Conservation (phyloP, 176 grass and related monocot species). For the Triticum urartu region DNA sequence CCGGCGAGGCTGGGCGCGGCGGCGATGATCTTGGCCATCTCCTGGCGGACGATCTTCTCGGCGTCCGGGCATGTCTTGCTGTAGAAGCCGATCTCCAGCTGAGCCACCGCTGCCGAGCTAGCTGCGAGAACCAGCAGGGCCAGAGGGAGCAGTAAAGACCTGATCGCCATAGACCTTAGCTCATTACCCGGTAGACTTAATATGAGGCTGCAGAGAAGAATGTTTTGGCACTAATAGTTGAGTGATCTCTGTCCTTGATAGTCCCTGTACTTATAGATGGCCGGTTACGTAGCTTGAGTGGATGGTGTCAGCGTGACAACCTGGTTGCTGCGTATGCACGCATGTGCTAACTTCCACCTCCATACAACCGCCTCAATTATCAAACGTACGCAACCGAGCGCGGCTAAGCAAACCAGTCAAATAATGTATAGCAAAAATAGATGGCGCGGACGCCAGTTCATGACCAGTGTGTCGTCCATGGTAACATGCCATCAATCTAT, state of each 20-base stretch:
- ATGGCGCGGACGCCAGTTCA: slow-evolving; percentile 8
- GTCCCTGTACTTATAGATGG: slow-evolving; percentile 9
- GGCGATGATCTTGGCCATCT: slow-evolving; percentile 1
- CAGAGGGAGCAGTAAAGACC: slow-evolving; percentile 3
- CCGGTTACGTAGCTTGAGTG: not conserved
- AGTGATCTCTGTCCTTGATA: not conserved
- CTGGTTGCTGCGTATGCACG: not conserved
- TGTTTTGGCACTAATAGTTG: not conserved
- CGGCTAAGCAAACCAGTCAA: not conserved
- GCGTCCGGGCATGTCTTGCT: not conserved
- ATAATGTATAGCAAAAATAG: not conserved
- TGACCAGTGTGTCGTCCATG: not conserved
- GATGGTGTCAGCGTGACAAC: slow-evolving; percentile 7
- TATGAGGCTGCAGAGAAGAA: not conserved
- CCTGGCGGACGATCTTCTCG: not conserved
- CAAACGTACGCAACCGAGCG: not conserved
- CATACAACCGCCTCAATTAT: not conserved
- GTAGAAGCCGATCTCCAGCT: slow-evolving; percentile 12
- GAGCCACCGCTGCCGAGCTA: slow-evolving; percentile 8
- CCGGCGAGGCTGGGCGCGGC: not conserved
- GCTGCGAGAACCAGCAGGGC: not conserved
- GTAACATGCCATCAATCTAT: slow-evolving; percentile 2
- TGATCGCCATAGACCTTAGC: not conserved
- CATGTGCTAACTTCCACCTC: slow-evolving; percentile 44
- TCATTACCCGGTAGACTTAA: not conserved